phyloP scores from a whole-genome alignment of 257 asterid species.

The Solanum ossicruentum region DNA sequence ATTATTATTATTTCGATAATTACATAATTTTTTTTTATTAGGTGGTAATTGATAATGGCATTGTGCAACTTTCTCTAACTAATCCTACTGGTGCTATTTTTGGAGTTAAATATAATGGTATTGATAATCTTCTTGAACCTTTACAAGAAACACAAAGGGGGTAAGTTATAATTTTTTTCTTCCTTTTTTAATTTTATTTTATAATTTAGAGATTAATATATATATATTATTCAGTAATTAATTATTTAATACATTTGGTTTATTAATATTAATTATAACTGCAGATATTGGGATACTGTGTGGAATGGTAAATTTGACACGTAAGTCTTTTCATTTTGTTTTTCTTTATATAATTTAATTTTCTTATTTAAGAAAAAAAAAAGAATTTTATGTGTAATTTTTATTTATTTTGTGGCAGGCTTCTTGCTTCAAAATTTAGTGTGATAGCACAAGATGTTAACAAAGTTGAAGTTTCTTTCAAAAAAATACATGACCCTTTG shows the following conservation, averaged over 20 bases:
- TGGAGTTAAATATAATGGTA: constrained; percentile 5
- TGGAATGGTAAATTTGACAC: constrained; percentile 7
- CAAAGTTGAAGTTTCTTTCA: constrained; percentile 23
- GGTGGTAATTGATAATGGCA: constrained; percentile 18
- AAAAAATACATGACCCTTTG: constrained; percentile 11
- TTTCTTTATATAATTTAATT: neutral
- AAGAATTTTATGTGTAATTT: neutral
- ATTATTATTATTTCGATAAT: neutral
- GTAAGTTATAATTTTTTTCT: neutral
- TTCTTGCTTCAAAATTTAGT: constrained; percentile 8
- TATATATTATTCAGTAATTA: neutral
- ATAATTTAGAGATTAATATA: too few relatives aligned
- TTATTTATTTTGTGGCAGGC: neutral
- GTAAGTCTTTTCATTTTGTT: neutral
- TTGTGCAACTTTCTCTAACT: constrained; percentile 4
- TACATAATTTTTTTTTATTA: neutral
- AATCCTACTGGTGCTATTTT: constrained; percentile 6
- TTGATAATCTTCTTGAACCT: constrained; percentile 3
- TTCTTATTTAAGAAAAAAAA: neutral
- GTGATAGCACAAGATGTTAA: constrained; percentile 9
- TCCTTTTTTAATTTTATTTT: too few relatives aligned
- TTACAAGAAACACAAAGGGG: constrained; percentile 8
- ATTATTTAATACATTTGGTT: too few relatives aligned
- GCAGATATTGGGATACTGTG: constrained; percentile 23
- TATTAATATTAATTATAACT: neutral